A percentile compares a stretch with the other conserved stretches of the same genome.
Conservation (phyloP, 306 rosid species). For the Arachis stenosperma region DNA sequence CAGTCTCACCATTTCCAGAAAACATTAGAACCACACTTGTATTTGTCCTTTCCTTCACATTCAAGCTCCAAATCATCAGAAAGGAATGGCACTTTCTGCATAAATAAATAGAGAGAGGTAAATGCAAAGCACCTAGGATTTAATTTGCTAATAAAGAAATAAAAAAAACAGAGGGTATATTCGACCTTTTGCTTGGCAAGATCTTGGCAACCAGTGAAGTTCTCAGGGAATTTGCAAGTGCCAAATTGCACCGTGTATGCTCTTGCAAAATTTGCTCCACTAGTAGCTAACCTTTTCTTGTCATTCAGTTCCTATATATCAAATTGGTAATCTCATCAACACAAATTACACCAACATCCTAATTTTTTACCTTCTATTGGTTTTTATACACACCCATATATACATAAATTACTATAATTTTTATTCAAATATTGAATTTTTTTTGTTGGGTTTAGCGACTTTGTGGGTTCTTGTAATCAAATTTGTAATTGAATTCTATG, state of each 20-base stretch:
- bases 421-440: too few species aligned
- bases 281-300: conserved; percentile 92
- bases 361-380: too few species aligned
- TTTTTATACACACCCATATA: too few species aligned
- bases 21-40: conserved; percentile 98
- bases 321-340: too few species aligned
- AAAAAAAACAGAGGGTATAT: background rate
- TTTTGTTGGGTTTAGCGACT: too few species aligned
- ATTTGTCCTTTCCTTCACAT: conserved; percentile 94
- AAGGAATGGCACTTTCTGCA: conserved; percentile 93
- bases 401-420: too few species aligned
- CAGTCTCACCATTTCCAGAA: conserved; percentile 94
- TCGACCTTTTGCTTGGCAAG: conserved; percentile 93
- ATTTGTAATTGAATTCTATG: too few species aligned
- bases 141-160: background rate
- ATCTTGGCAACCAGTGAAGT: conserved; percentile 99
- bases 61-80: conserved; percentile 82
- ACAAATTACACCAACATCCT: too few species aligned
- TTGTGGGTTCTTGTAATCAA: too few species aligned
- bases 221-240: conserved; percentile 99
- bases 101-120: background rate
- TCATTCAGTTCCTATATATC: conserved; percentile 79
- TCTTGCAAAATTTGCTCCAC: conserved; percentile 94
- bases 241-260: conserved; percentile 97
- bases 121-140: background rate